phyloP scores from a whole-genome alignment of 306 rosid genomes.

The Trifolium fragiferum region DNA sequence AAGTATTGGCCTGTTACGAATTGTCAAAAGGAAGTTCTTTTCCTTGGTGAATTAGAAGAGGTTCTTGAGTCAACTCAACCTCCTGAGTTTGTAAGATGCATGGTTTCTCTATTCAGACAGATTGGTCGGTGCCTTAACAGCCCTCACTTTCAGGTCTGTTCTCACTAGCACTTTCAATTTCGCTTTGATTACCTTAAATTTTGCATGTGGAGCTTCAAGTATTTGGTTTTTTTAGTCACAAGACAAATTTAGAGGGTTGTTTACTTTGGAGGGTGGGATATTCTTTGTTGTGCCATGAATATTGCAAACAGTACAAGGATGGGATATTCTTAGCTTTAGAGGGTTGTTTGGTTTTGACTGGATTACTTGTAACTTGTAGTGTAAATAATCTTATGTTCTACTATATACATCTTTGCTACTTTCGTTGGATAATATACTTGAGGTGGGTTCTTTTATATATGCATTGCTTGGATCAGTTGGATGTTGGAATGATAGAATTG shows the following conservation, averaged over 20 bases:
- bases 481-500: slow-evolving; percentile 27
- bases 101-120: slow-evolving; percentile 62
- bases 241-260: no score
- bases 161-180: background rate
- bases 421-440: slow-evolving; percentile 16
- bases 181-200: background rate
- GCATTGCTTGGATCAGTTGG: slow-evolving; percentile 14
- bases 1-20: slow-evolving; percentile 80
- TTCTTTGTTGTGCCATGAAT: background rate
- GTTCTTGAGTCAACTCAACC: slow-evolving; percentile 60
- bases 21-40: slow-evolving; percentile 78
- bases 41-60: slow-evolving; percentile 70
- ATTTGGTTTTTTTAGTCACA: background rate
- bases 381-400: background rate
- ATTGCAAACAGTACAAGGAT: background rate
- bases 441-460: slow-evolving; percentile 15
- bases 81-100: slow-evolving; percentile 57
- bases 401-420: slow-evolving; percentile 12
- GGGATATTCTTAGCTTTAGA: slow-evolving; percentile 31
- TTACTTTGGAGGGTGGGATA: no score
- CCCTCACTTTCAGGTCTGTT: slow-evolving; percentile 72
- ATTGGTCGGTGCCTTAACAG: slow-evolving; percentile 74
- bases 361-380: slow-evolving; percentile 23
- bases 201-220: background rate
- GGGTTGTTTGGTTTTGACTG: slow-evolving; percentile 21